phyloP scores from a whole-genome alignment of 257 asterid species.

The Nyctanthes arbortristis region DNA sequence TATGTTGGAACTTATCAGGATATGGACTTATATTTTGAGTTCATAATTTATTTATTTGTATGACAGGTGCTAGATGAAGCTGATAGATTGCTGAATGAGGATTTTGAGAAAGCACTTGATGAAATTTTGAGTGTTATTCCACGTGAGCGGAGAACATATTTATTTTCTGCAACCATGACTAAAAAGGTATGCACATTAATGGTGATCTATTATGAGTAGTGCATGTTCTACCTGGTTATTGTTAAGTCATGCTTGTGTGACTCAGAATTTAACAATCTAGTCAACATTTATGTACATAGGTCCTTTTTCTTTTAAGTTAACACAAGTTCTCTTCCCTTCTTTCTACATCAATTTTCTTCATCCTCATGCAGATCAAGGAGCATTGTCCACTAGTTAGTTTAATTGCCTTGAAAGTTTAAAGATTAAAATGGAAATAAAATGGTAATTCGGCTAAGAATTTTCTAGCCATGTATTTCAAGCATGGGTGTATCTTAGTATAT shows the following conservation, averaged over 20 bases:
- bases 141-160: conserved; percentile 77
- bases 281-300: neutral
- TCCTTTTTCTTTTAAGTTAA: neutral
- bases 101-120: conserved; percentile 79
- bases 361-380: neutral
- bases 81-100: conserved; percentile 87
- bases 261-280: neutral
- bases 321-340: neutral
- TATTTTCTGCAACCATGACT: conserved; percentile 98
- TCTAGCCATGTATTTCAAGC: neutral
- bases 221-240: neutral
- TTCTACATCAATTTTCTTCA: neutral
- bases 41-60: neutral
- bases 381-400: neutral
- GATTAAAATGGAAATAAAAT: neutral
- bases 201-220: neutral
- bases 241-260: neutral
- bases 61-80: conserved; percentile 92
- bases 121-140: conserved; percentile 75
- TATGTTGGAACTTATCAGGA: neutral
- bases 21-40: neutral
- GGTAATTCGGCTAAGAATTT: conserved; percentile 3
- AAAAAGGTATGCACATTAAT: conserved; percentile 53
- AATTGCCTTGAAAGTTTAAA: neutral
- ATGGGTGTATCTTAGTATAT: neutral